Evolutionary conservation across 148 eudicot species (phyloP), one percentile per base, ranked within the genome.

Genomic region (Rhododendron mucronatum): DNA sequence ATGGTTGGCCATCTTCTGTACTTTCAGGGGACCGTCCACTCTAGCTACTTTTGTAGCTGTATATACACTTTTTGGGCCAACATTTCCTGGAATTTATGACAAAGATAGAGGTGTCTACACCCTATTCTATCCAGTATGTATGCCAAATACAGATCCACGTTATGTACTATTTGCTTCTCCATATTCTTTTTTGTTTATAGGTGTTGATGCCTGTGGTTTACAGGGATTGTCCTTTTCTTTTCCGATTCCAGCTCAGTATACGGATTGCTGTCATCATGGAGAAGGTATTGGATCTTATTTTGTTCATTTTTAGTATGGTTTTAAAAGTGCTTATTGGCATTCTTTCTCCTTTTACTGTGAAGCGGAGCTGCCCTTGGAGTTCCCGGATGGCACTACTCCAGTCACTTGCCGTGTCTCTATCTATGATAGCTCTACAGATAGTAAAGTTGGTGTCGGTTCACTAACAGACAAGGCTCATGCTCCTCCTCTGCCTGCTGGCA

Each of bases 381-480:
- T 97, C 88, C 98, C 99, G 1, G 98, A 97, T 91, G 99, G 99
- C 80, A 97, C 99, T 21, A 95, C 98, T 71, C 98, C 99, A 47
- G 98, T 95, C 53, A 92, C 99, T 5, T 93, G 95, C 87, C 96
- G 98, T 84, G 99, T 97, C 41, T 97, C 95, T 87, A 90, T 95
- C 84, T 97, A 93, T 86, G 98, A 97, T 88, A 90, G 95, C 87
- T 95, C 96, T 83, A 69, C 92, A 78, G 95, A 95, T 78, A 91
- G 94, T 88, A 97, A 95, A 88, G 99, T 97, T 65, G 98, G 99
- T 15, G 93, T 95, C 53, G 99, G 98, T 86, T 88, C 96, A 23
- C 85, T 91, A 33, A 90, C 95, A 94, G 92, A 91, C 85, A 95
- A 94, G 91, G 99, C 99, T 44, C 86, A 87, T 86, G 93, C 91